Conservation (phyloP, 305 asterid species). For the Petunia hybrid region DNA sequence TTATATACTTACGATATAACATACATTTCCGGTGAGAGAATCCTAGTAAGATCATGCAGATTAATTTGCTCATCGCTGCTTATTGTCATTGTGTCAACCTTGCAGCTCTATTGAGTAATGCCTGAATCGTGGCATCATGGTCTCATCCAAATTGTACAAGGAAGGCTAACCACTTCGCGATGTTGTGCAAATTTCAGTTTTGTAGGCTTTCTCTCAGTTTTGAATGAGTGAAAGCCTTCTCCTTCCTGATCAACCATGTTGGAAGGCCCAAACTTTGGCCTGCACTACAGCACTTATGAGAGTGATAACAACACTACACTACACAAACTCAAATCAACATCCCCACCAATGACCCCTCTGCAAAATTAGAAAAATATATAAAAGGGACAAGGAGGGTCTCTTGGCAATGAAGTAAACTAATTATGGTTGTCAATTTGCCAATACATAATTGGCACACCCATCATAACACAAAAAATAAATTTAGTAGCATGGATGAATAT, state of each 20-base stretch:
- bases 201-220: too few species aligned
- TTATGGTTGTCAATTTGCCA: conserved; percentile 28
- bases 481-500: background rate
- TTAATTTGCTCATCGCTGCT: too few species aligned
- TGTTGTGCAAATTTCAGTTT: too few species aligned
- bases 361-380: background rate
- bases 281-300: conserved; percentile 8
- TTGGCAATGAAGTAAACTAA: conserved; percentile 24
- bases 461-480: background rate
- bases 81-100: too few species aligned
- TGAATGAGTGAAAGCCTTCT: too few species aligned
- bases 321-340: conserved; percentile 9
- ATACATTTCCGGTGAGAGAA: too few species aligned
- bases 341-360: conserved; percentile 3
- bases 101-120: too few species aligned
- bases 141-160: too few species aligned
- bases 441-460: conserved; percentile 20
- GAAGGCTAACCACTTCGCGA: too few species aligned
- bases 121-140: too few species aligned
- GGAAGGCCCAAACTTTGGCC: conserved; percentile 24
- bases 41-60: too few species aligned
- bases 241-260: background rate
- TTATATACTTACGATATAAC: too few species aligned
- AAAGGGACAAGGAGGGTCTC: conserved; percentile 16
- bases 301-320: conserved; percentile 11